Evolutionary conservation across 2,329 filamentous ascomycete genomes (phyloP).

Genomic region (Monilinia fructicola): DNA sequence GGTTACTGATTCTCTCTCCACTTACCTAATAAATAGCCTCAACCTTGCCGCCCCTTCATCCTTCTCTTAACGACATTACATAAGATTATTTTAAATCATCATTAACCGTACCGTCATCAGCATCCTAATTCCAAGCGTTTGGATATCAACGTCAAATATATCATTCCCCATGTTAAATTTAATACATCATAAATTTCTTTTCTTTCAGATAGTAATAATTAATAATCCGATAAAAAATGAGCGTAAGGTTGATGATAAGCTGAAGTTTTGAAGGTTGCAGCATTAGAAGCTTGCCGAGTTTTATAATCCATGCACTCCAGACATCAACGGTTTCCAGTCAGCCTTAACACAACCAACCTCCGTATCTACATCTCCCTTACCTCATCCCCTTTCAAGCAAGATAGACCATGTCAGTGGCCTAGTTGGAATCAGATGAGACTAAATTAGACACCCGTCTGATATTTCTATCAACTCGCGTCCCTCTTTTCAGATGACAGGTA

Average conservation of each 20-base stretch:
- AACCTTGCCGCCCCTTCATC: not conserved
- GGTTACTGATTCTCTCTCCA: too few species aligned
- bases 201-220: not conserved
- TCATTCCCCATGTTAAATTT: too few species aligned
- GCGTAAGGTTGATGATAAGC: not conserved
- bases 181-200: not conserved
- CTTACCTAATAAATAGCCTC: not conserved
- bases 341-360: constrained; percentile 3
- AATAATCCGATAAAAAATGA: not conserved
- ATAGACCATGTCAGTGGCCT: not conserved
- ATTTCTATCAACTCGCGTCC: constrained; percentile 23
- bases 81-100: not conserved
- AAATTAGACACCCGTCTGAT: constrained; percentile 30
- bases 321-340: constrained; percentile 37
- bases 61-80: constrained; percentile 5
- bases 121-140: not conserved
- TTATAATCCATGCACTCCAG: constrained; percentile 29
- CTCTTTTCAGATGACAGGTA: constrained; percentile 34
- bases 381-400: constrained; percentile 22
- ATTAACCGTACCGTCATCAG: not conserved
- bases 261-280: not conserved
- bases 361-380: constrained; percentile 11
- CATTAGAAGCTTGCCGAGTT: constrained; percentile 27
- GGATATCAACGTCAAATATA: not conserved
- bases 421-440: constrained; percentile 21